Percentiles rank a stretch among this genome's conserved stretches.
Evolutionary conservation across 495 filamentous ascomycete genomes (phyloP).

Genomic region (Pseudoneurospora amorphoporcata): DNA sequence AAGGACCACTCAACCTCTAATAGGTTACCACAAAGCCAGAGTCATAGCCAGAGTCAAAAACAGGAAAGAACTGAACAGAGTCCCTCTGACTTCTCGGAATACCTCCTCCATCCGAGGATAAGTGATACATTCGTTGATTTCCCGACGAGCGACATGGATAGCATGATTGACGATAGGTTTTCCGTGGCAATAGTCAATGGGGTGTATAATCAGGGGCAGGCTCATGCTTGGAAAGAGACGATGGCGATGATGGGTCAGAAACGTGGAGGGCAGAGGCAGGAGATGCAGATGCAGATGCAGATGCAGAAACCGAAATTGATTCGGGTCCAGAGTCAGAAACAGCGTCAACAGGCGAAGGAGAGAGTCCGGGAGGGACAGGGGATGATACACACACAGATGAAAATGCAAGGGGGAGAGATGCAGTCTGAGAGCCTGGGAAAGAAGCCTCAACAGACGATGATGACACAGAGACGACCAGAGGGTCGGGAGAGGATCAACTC

Average conservation of each 20-base stretch:
- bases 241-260: not conserved
- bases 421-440: not conserved
- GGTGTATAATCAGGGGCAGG: not conserved
- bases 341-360: not conserved
- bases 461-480: not conserved
- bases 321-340: not conserved
- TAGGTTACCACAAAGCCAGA: not conserved
- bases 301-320: not conserved
- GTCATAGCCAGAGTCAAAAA: not conserved
- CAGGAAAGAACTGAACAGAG: not conserved
- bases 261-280: not conserved
- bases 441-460: not conserved
- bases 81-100: not conserved
- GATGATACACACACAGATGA: not conserved
- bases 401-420: not conserved
- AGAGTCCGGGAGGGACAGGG: not conserved
- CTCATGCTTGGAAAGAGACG: not conserved
- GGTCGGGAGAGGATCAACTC: not conserved
- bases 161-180: not conserved
- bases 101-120: not conserved
- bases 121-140: not conserved
- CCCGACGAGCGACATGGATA: not conserved
- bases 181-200: not conserved
- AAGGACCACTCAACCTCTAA: not conserved
- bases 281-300: no score